Percentiles rank a stretch among this genome's conserved stretches.
Evolutionary conservation across 1,139 yeast species (phyloP).

Genomic region (Diutina siamensis): DNA sequence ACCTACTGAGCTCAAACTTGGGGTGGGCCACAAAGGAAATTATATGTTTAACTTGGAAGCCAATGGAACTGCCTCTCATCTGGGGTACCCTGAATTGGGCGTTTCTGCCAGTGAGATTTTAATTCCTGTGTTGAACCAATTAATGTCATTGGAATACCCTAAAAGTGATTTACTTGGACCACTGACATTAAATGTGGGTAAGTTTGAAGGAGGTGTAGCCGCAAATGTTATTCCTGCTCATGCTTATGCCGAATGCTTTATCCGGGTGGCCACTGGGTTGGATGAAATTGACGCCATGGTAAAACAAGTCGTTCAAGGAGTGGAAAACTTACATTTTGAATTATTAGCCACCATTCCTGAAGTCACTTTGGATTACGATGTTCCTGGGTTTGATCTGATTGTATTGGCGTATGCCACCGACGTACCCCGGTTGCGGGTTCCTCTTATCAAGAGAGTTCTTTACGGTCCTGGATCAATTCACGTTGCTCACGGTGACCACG

Average conservation of each 20-base stretch:
- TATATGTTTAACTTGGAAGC: slow-evolving; percentile 30
- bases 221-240: slow-evolving; percentile 53
- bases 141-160: slow-evolving; percentile 32
- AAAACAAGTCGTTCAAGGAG: slow-evolving; percentile 20
- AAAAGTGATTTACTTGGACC: slow-evolving; percentile 43
- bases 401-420: slow-evolving; percentile 55
- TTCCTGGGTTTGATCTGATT: slow-evolving; percentile 51
- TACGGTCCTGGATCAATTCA: slow-evolving; percentile 64
- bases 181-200: slow-evolving; percentile 52
- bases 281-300: slow-evolving; percentile 26
- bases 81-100: slow-evolving; percentile 64
- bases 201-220: slow-evolving; percentile 48
- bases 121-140: slow-evolving; percentile 32
- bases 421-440: slow-evolving; percentile 39
- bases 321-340: slow-evolving; percentile 15
- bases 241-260: slow-evolving; percentile 37
- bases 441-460: slow-evolving; percentile 32
- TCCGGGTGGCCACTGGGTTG: slow-evolving; percentile 44
- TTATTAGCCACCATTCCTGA: slow-evolving; percentile 21
- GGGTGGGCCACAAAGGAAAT: slow-evolving; percentile 60
- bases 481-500: slow-evolving; percentile 56
- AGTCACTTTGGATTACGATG: slow-evolving; percentile 39
- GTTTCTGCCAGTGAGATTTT: slow-evolving; percentile 49
- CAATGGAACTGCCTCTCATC: slow-evolving; percentile 51
- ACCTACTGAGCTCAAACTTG: slow-evolving; percentile 60